Conservation (phyloP, 2,329 filamentous ascomycete genomes). For the Fusarium sp. region DNA sequence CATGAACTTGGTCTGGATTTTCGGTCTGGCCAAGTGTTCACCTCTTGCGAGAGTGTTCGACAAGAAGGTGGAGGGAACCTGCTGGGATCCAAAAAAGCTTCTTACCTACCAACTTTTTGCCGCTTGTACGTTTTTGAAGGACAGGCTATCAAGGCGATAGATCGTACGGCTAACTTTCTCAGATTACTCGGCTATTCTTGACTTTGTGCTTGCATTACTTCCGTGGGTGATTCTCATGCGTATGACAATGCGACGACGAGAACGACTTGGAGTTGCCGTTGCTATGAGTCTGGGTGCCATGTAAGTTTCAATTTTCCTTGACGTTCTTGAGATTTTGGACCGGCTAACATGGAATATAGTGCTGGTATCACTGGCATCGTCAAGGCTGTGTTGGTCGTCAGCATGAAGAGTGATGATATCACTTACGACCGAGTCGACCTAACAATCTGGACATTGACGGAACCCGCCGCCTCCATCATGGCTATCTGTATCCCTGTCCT, state of each 20-base stretch:
- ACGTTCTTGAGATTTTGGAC: fast-evolving
- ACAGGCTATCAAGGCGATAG: fast-evolving
- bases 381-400: conserved; percentile 51
- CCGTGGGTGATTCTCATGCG: conserved; percentile 54
- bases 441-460: conserved; percentile 54
- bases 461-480: conserved; percentile 55
- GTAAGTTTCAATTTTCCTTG: conserved; percentile 31
- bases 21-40: conserved; percentile 52
- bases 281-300: conserved; percentile 55
- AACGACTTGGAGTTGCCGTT: conserved; percentile 53
- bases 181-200: conserved; percentile 54
- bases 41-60: conserved; percentile 50
- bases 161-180: background rate
- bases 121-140: conserved; percentile 45
- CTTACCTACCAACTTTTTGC: conserved; percentile 51
- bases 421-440: conserved; percentile 54
- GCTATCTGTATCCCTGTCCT: conserved; percentile 53
- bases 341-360: conserved; percentile 37
- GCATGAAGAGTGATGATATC: conserved; percentile 52
- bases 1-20: conserved; percentile 54
- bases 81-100: conserved; percentile 49
- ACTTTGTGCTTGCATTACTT: conserved; percentile 52
- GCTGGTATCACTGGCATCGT: conserved; percentile 53
- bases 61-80: conserved; percentile 45
- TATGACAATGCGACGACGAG: conserved; percentile 51